These are phyloP conservation scores for Acmispon strigosus DNA, from an alignment of 306 rosid species.

Conservation along the genomic window DNA sequence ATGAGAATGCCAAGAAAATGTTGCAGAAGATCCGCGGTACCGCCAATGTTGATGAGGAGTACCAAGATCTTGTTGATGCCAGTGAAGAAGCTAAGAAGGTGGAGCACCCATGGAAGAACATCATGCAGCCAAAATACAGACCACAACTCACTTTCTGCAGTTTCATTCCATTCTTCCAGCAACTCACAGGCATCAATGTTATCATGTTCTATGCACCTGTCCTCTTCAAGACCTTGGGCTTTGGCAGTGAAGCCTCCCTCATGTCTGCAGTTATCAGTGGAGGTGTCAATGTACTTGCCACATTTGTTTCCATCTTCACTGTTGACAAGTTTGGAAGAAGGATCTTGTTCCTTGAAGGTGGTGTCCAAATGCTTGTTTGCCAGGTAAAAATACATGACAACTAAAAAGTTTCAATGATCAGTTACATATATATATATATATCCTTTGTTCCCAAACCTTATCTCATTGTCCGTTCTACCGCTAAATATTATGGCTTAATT, in stretches of 20 bases:
- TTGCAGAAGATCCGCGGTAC: not conserved
- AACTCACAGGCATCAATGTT: conserved; percentile 9
- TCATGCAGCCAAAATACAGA: not conserved
- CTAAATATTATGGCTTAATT: too few relatives aligned
- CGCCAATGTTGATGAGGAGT: not conserved
- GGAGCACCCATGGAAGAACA: conserved; percentile 7
- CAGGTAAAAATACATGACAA: not conserved
- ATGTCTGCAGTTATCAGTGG: not conserved
- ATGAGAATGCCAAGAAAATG: not conserved
- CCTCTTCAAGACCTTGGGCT: not conserved
- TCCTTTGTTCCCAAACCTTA: too few relatives aligned
- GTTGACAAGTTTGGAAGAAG: conserved; percentile 9
- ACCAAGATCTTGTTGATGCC: not conserved
- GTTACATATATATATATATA: too few relatives aligned
- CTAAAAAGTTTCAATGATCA: not conserved
- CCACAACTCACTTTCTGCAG: not conserved
- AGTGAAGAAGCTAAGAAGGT: not conserved
- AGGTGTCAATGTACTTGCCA: not conserved
- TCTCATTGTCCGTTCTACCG: too few relatives aligned
- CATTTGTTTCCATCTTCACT: not conserved
- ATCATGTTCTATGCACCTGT: conserved; percentile 11
- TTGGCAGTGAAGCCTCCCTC: conserved; percentile 2
- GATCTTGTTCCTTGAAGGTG: not conserved
- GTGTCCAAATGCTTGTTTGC: not conserved
- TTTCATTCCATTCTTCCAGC: not conserved